Percentiles rank a stretch among this genome's conserved stretches.
phyloP scores from a whole-genome alignment of 441 rosid species.

The Pelargonium australe region DNA sequence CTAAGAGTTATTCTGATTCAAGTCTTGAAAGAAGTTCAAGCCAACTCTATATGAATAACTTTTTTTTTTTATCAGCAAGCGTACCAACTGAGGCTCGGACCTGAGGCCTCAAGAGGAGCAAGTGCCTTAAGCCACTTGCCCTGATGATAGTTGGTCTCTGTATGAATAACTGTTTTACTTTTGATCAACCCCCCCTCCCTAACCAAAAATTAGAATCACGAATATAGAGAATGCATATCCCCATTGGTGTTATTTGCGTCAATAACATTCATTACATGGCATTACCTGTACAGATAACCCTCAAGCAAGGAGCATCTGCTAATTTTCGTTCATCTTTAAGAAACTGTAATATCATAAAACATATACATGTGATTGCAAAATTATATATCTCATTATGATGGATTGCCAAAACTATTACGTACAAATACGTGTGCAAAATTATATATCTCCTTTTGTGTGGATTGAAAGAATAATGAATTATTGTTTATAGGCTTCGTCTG shows the following conservation, averaged over 20 bases:
- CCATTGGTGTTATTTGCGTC: not conserved
- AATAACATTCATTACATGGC: not conserved
- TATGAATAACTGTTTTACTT: conserved; percentile 1
- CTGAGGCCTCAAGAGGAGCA: no score
- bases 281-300: not conserved
- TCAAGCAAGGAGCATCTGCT: not conserved
- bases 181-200: not conserved
- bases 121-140: no score
- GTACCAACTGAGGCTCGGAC: no score
- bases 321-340: not conserved
- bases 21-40: conserved; percentile 1
- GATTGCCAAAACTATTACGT: no score
- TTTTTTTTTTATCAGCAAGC: no score
- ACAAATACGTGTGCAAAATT: no score
- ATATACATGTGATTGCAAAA: not conserved
- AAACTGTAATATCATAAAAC: not conserved
- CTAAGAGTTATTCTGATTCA: not conserved
- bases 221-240: not conserved
- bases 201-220: not conserved
- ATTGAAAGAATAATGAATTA: not conserved
- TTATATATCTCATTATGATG: not conserved
- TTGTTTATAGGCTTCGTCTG: conserved; percentile 3
- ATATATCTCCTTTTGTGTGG: not conserved
- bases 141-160: no score
- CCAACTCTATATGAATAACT: not conserved